Conservation (phyloP, 2,329 filamentous ascomycete genomes). For the Pseudogymnoascus sp. region DNA sequence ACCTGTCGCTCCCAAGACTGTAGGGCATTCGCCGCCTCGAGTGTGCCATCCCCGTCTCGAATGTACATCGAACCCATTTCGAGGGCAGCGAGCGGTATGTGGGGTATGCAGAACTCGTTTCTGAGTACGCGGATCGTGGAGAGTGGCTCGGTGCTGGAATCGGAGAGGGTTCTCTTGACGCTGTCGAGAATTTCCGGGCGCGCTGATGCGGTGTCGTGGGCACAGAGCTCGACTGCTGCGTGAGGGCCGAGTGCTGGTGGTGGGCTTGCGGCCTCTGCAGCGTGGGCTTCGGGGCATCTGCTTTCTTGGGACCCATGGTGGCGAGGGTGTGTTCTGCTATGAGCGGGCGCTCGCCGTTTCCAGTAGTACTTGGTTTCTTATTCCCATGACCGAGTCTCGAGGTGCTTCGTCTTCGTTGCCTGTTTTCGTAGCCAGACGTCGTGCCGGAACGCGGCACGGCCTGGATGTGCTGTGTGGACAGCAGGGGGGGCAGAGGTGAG, state of each 20-base stretch:
- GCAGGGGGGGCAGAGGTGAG: constrained; percentile 45
- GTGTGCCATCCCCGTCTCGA: constrained; percentile 77
- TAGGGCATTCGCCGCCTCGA: constrained; percentile 86
- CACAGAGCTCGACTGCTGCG: constrained; percentile 76
- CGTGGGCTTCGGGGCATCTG: constrained; percentile 24
- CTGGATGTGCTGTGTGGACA: constrained; percentile 49
- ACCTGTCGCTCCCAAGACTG: constrained; percentile 69
- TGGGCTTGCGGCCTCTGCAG: constrained; percentile 27
- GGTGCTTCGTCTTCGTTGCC: constrained; percentile 39
- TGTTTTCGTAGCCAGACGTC: constrained; percentile 35
- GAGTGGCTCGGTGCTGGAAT: constrained; percentile 70
- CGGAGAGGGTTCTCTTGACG: constrained; percentile 74
- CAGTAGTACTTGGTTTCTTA: constrained; percentile 47
- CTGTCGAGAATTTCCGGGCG: constrained; percentile 71
- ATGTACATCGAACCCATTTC: constrained; percentile 62
- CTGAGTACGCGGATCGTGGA: constrained; percentile 82
- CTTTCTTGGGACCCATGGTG: constrained; percentile 28
- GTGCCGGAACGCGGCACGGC: constrained; percentile 49
- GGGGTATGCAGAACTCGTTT: constrained; percentile 68
- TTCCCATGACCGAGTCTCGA: constrained; percentile 47
- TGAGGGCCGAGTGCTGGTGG: constrained; percentile 41
- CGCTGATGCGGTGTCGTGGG: constrained; percentile 90
- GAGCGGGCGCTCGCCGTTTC: constrained; percentile 54
- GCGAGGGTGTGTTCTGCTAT: constrained; percentile 41
- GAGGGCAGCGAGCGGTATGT: constrained; percentile 58